phyloP scores from a whole-genome alignment of 257 asterid genomes.

The Lycium barbarum region DNA sequence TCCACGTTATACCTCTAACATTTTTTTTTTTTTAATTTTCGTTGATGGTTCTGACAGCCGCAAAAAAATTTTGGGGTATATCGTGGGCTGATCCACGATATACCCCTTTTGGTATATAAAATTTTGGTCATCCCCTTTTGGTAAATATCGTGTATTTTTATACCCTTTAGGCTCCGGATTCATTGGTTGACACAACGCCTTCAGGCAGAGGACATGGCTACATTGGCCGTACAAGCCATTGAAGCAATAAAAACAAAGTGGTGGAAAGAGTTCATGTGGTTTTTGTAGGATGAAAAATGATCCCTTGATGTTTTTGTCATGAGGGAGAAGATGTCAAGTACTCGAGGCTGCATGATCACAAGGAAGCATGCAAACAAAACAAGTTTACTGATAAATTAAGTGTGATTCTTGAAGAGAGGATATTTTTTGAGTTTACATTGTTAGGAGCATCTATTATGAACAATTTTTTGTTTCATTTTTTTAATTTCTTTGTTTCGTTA shows the following conservation, averaged over 20 bases:
- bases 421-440: neutral
- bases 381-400: neutral
- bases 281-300: neutral
- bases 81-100: too few relatives aligned
- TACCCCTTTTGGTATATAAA: too few relatives aligned
- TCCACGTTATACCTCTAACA: too few relatives aligned
- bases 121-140: too few relatives aligned
- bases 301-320: neutral
- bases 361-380: neutral
- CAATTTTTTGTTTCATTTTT: neutral
- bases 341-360: neutral
- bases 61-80: too few relatives aligned
- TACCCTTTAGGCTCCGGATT: too few relatives aligned
- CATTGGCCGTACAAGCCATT: conserved; percentile 34
- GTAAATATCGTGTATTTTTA: too few relatives aligned
- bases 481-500: neutral
- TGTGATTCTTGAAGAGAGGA: neutral
- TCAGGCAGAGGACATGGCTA: conserved; percentile 33
- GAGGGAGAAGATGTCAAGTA: neutral
- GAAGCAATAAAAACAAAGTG: conserved; percentile 25
- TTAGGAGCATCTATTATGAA: neutral
- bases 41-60: too few relatives aligned
- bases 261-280: conserved; percentile 1
- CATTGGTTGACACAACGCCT: neutral
- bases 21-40: too few relatives aligned